Evolutionary conservation across 768 basidiomycete species (phyloP).

Genomic region (Goffeauzyma gilvescens): DNA sequence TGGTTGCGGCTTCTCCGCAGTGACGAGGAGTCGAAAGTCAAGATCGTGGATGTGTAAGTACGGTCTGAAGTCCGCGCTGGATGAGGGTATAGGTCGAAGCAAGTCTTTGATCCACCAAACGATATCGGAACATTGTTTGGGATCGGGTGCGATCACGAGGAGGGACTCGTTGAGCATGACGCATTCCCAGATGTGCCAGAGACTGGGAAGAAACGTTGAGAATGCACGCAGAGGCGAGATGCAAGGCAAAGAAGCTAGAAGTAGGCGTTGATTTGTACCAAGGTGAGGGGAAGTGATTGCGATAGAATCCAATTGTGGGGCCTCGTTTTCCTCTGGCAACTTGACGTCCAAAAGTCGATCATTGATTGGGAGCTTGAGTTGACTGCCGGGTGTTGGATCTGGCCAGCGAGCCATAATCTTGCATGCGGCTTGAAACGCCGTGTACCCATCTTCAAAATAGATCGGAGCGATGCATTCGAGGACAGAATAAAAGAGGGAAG

Average conservation of each 20-base stretch:
- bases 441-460: slow-evolving; percentile 44
- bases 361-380: slow-evolving; percentile 63
- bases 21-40: slow-evolving; percentile 58
- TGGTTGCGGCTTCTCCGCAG: slow-evolving; percentile 40
- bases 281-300: not conserved
- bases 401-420: slow-evolving; percentile 71
- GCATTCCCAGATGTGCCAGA: slow-evolving; percentile 63
- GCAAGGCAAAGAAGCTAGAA: slow-evolving; percentile 30
- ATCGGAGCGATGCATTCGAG: slow-evolving; percentile 56
- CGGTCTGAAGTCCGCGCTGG: slow-evolving; percentile 60
- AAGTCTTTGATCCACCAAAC: slow-evolving; percentile 85
- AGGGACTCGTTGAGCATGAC: slow-evolving; percentile 77
- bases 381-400: slow-evolving; percentile 47
- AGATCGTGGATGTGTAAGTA: slow-evolving; percentile 92
- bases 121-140: slow-evolving; percentile 57
- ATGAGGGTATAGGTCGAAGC: slow-evolving; percentile 54
- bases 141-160: slow-evolving; percentile 60
- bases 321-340: slow-evolving; percentile 48
- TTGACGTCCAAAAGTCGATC: slow-evolving; percentile 56
- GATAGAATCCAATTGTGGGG: slow-evolving; percentile 44
- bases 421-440: slow-evolving; percentile 70
- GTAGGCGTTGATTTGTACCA: slow-evolving; percentile 47
- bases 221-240: slow-evolving; percentile 30
- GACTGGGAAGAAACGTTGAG: slow-evolving; percentile 30
- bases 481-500: slow-evolving; percentile 54